Conservation (phyloP, 2,329 filamentous ascomycete species). For the Aspergillus aculeatus region DNA sequence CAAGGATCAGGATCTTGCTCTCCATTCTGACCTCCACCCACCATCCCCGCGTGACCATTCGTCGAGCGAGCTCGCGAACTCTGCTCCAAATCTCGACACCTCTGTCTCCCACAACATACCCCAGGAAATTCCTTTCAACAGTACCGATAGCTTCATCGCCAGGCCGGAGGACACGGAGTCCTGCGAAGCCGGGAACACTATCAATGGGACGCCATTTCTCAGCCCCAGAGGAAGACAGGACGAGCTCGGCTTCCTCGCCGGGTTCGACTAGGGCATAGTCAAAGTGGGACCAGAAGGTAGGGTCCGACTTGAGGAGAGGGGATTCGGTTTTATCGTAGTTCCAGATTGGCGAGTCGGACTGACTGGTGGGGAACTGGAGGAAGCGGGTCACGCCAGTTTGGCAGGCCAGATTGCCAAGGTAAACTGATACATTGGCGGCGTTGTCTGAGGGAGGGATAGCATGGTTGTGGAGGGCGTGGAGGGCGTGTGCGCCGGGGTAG, state of each 20-base stretch:
- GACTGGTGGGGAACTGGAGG: conserved; percentile 42
- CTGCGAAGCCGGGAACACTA: conserved; percentile 52
- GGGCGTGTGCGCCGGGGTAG: conserved; percentile 85
- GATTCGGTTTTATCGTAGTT: conserved; percentile 62
- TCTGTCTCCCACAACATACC: conserved; percentile 33
- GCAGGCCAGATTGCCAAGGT: conserved; percentile 61
- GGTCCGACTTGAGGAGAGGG: conserved; percentile 46
- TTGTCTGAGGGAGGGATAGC: conserved; percentile 13
- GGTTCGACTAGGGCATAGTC: conserved; percentile 59
- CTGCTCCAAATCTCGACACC: conserved; percentile 30
- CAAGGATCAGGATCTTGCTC: conserved; percentile 54
- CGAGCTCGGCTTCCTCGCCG: conserved; percentile 20
- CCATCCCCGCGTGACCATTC: conserved; percentile 47
- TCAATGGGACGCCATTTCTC: conserved; percentile 54
- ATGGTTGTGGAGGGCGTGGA: conserved; percentile 48
- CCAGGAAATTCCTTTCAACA: conserved; percentile 38
- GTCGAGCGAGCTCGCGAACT: conserved; percentile 26
- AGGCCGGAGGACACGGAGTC: conserved; percentile 50
- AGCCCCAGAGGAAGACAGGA: conserved; percentile 19
- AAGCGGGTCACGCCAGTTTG: conserved; percentile 65
- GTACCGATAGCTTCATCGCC: conserved; percentile 28
- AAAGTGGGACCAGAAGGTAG: conserved; percentile 57
- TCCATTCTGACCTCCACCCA: conserved; percentile 57
- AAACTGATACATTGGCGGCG: conserved; percentile 39
- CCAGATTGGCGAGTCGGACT: conserved; percentile 40